These are phyloP conservation scores for Biancaea sappan DNA, from an alignment of 306 rosid genomes.

Conservation along the genomic window DNA sequence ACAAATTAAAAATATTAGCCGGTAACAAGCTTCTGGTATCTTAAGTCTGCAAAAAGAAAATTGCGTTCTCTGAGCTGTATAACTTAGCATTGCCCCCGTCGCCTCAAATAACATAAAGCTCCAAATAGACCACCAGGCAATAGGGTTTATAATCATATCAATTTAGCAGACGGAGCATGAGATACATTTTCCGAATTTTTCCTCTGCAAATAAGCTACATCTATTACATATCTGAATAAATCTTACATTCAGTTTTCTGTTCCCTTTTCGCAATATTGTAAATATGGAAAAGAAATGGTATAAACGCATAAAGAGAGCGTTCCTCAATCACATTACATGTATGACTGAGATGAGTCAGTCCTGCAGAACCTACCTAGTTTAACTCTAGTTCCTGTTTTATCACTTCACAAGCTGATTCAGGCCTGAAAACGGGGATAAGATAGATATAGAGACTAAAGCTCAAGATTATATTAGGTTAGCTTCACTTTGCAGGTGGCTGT, in stretches of 20 bases:
- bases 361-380: constrained; percentile 19
- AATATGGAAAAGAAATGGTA: not conserved
- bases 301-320: not conserved
- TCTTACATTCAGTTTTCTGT: not conserved
- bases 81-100: not conserved
- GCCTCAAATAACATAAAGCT: not conserved
- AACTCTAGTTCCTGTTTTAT: not conserved
- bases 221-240: not conserved
- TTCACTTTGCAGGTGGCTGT: constrained; percentile 55
- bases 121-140: not conserved
- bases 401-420: constrained; percentile 14
- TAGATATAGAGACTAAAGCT: not conserved
- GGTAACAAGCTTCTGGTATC: not conserved
- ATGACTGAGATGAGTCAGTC: not conserved
- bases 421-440: not conserved
- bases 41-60: too few relatives aligned
- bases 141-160: not conserved
- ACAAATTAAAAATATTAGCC: too few relatives aligned
- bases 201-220: not conserved
- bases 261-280: not conserved
- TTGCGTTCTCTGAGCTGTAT: not conserved
- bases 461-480: constrained; percentile 16
- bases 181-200: not conserved
- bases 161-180: not conserved
- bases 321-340: constrained; percentile 26